Percentiles rank a stretch among this genome's conserved stretches.
phyloP scores from a whole-genome alignment of 164 flowering plant species.

The Kingdonia uniflora region DNA sequence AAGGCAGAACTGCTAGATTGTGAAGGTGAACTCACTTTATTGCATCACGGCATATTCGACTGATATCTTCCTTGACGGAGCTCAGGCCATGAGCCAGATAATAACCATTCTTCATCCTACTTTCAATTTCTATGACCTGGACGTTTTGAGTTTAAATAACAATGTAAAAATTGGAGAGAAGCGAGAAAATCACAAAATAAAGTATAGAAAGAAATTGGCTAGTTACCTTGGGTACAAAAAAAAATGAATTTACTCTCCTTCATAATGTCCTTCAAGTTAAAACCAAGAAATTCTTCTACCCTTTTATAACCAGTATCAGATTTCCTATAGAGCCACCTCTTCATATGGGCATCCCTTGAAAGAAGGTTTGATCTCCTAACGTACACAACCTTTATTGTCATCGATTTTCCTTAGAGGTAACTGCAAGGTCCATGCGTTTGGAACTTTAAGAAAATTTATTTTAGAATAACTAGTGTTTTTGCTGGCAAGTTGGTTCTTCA shows the following conservation, averaged over 20 bases:
- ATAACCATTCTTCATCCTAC: conserved; percentile 77
- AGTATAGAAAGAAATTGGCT: background rate
- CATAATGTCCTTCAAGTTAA: conserved; percentile 72
- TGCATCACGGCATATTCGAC: conserved; percentile 88
- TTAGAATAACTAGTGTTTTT: too few relatives aligned
- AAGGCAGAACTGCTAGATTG: background rate
- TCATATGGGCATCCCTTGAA: conserved; percentile 84
- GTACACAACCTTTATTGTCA: too few relatives aligned
- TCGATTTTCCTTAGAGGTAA: too few relatives aligned
- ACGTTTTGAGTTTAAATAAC: conserved; percentile 3
- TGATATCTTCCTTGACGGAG: conserved; percentile 75
- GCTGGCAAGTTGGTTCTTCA: conserved; percentile 42
- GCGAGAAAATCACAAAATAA: background rate
- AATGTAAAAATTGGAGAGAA: background rate
- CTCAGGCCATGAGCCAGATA: conserved; percentile 69
- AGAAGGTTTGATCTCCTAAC: conserved; percentile 55
- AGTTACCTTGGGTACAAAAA: conserved; percentile 80
- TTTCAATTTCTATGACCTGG: conserved; percentile 85
- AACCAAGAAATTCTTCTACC: conserved; percentile 65
- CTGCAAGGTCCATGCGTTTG: too few relatives aligned
- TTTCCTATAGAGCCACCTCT: conserved; percentile 66
- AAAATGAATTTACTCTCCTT: conserved; percentile 72
- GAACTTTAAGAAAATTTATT: too few relatives aligned
- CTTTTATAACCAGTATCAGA: conserved; percentile 64
- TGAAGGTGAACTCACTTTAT: conserved; percentile 53